phyloP scores from a whole-genome alignment of 1,284 basidiomycete genomes.

The Caloboletus inedulis region DNA sequence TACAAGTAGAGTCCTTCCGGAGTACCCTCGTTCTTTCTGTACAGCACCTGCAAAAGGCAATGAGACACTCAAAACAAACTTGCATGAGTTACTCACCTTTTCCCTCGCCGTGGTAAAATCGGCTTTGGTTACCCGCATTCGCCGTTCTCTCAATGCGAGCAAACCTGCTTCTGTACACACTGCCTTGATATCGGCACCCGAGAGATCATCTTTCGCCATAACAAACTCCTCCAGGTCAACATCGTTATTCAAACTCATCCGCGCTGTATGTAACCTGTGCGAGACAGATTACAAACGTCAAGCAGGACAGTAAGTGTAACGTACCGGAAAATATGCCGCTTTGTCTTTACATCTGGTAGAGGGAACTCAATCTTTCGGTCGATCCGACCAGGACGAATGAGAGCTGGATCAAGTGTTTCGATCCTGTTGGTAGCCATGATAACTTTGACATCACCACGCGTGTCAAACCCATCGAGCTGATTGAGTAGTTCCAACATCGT shows the following conservation, averaged over 20 bases:
- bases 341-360: constrained; percentile 92
- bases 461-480: constrained; percentile 98
- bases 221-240: constrained; percentile 97
- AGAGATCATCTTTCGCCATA: constrained; percentile 94
- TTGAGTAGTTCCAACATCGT: constrained; percentile 99
- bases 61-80: constrained; percentile 17
- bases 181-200: constrained; percentile 98
- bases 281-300: not conserved
- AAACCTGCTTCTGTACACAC: constrained; percentile 97
- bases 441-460: constrained; percentile 98
- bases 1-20: constrained; percentile 81
- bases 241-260: constrained; percentile 91
- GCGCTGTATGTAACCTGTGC: constrained; percentile 83
- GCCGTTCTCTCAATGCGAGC: constrained; percentile 88
- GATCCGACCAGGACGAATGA: constrained; percentile 97
- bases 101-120: constrained; percentile 87
- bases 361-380: constrained; percentile 99
- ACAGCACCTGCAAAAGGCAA: constrained; percentile 60
- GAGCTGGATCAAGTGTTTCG: constrained; percentile 92
- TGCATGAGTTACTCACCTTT: constrained; percentile 55
- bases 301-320: constrained; percentile 11
- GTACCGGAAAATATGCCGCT: constrained; percentile 95
- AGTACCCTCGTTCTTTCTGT: constrained; percentile 93
- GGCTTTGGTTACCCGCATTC: constrained; percentile 95
- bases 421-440: constrained; percentile 95